Evolutionary conservation across 768 basidiomycete genomes (phyloP).

Genomic region (Mycena albidolilacea): DNA sequence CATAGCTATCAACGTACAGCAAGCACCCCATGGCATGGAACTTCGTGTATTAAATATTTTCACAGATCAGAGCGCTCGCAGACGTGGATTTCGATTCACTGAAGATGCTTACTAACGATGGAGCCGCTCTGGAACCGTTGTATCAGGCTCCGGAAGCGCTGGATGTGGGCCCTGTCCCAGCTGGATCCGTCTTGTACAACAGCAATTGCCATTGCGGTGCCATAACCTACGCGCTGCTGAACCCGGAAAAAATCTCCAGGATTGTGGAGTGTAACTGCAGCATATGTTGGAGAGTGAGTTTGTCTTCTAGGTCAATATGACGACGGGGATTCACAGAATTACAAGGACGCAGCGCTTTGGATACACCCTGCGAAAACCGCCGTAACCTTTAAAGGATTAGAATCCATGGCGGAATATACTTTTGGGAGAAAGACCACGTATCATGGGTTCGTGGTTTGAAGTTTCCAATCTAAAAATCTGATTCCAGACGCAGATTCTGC

Average conservation of each 20-base stretch:
- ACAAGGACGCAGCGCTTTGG: background rate
- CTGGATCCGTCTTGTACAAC: background rate
- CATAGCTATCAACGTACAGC: too few relatives aligned
- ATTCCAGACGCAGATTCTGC: background rate
- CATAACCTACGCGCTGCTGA: background rate
- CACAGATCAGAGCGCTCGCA: too few relatives aligned
- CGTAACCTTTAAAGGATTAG: background rate
- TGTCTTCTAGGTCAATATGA: background rate
- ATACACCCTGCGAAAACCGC: background rate
- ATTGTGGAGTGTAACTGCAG: background rate
- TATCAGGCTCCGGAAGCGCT: background rate
- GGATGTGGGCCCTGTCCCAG: background rate
- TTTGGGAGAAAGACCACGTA: background rate
- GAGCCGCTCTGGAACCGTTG: background rate
- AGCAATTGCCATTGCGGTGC: constrained; percentile 24
- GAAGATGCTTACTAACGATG: background rate
- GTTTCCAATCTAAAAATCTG: too few relatives aligned
- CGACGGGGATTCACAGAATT: background rate
- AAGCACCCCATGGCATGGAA: too few relatives aligned
- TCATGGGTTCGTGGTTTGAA: background rate
- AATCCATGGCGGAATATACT: background rate
- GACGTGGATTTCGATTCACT: constrained; percentile 8
- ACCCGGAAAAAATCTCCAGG: background rate
- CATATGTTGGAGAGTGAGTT: background rate
- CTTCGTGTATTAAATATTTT: too few relatives aligned